These are phyloP conservation scores for Lodderomyces elongisporus DNA, from an alignment of 1,139 yeast species.

Conservation along the genomic window DNA sequence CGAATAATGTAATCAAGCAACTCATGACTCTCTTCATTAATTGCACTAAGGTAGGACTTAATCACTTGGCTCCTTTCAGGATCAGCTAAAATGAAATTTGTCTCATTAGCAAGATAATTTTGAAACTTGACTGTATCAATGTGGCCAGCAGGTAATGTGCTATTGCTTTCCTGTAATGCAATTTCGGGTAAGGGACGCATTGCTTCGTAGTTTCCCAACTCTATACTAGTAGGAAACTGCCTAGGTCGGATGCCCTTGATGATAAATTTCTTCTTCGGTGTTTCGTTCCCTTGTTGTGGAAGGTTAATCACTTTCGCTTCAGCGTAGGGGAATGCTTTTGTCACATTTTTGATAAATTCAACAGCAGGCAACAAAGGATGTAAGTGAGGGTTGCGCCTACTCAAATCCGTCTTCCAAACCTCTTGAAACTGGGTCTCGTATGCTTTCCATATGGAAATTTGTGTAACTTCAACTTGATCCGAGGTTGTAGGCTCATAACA, in stretches of 20 bases:
- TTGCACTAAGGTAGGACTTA: constrained; percentile 15
- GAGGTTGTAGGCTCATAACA: constrained; percentile 66
- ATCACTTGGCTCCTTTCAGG: constrained; percentile 17
- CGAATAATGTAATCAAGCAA: constrained; percentile 29
- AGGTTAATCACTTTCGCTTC: constrained; percentile 85
- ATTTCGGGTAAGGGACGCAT: constrained; percentile 20
- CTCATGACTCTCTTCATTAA: constrained; percentile 29
- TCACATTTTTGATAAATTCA: constrained; percentile 90
- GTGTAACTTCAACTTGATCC: constrained; percentile 77
- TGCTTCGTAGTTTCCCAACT: constrained; percentile 44
- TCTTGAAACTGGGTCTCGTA: constrained; percentile 77
- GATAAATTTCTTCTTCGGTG: constrained; percentile 66
- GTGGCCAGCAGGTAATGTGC: constrained; percentile 33
- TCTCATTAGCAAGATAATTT: constrained; percentile 21
- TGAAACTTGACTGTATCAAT: constrained; percentile 32
- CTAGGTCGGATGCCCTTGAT: constrained; percentile 75
- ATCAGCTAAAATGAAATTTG: constrained; percentile 20
- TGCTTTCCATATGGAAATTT: constrained; percentile 92
- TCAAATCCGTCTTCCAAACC: constrained; percentile 21
- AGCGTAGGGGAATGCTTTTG: constrained; percentile 84
- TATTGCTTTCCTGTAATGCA: constrained; percentile 8
- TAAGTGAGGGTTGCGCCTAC: constrained; percentile 15
- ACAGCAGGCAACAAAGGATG: constrained; percentile 85
- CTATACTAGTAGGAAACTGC: constrained; percentile 41
- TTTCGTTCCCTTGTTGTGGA: constrained; percentile 42